These are phyloP conservation scores for Dichotomocladium elegans DNA, from an alignment of 371 early-diverging fungal species.

Conservation along the genomic window DNA sequence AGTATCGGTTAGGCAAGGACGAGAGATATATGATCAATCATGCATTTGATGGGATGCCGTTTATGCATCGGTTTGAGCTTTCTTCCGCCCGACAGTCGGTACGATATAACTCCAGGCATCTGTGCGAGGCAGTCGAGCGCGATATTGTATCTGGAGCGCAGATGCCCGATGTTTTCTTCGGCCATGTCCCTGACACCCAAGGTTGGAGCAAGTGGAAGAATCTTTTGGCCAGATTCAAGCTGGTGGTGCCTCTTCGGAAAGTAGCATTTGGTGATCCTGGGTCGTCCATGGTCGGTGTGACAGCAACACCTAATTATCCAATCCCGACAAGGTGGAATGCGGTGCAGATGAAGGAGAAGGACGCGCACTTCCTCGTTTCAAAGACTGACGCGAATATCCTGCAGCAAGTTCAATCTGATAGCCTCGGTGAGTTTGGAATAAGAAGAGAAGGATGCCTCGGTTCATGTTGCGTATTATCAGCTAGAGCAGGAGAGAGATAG, in stretches of 20 bases:
- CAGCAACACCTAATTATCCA: conserved; percentile 55
- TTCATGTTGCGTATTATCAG: no score
- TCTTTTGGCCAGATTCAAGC: background rate
- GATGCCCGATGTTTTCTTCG: conserved; percentile 19
- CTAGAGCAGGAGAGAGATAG: background rate
- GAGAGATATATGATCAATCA: conserved; percentile 29
- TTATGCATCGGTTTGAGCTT: conserved; percentile 37
- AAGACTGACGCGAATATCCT: conserved; percentile 57
- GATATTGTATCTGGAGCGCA: conserved; percentile 1
- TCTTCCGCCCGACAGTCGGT: conserved; percentile 17
- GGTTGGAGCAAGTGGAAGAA: no score
- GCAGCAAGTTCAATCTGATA: conserved; percentile 59
- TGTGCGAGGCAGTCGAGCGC: conserved; percentile 16
- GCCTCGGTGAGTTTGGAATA: conserved; percentile 45
- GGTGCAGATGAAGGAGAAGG: background rate
- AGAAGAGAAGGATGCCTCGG: no score
- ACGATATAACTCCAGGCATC: conserved; percentile 27
- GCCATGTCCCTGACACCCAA: conserved; percentile 9
- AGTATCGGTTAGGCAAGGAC: conserved; percentile 24
- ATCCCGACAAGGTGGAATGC: background rate
- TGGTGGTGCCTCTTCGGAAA: background rate
- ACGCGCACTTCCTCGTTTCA: conserved; percentile 31
- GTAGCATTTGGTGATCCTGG: background rate
- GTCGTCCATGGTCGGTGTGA: conserved; percentile 42
- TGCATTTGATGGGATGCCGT: conserved; percentile 45